These are phyloP conservation scores for Sporothrix protearum DNA, from an alignment of 2,329 filamentous ascomycete species.

Conservation along the genomic window DNA sequence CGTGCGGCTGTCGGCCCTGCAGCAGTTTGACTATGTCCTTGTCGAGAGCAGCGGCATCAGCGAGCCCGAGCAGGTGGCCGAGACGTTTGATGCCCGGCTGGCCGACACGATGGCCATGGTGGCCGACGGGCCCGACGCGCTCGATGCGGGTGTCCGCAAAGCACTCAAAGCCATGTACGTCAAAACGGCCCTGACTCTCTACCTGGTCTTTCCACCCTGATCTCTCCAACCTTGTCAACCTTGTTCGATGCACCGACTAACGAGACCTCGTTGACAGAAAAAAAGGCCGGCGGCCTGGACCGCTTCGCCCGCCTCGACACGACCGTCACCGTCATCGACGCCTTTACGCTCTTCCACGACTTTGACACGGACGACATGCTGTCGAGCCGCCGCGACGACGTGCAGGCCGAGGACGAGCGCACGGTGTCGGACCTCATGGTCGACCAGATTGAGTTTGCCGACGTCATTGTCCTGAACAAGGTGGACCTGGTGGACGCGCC, in stretches of 20 bases:
- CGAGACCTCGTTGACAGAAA: too few species aligned
- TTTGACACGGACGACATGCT: conserved; percentile 68
- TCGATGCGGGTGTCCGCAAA: conserved; percentile 19
- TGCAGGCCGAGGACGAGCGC: conserved; percentile 64
- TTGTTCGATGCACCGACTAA: too few species aligned
- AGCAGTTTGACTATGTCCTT: conserved; percentile 66
- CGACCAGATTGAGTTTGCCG: conserved; percentile 74
- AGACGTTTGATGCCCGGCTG: conserved; percentile 63
- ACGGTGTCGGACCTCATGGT: conserved; percentile 74
- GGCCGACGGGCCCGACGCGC: conserved; percentile 33
- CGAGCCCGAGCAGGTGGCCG: conserved; percentile 69
- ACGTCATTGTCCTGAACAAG: conserved; percentile 70
- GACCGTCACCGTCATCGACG: conserved; percentile 68
- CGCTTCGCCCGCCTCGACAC: conserved; percentile 66
- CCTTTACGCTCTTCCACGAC: conserved; percentile 68
- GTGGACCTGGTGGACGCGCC: conserved; percentile 52
- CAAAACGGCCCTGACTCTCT: too few species aligned
- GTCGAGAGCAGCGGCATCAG: conserved; percentile 71
- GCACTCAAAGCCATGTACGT: conserved; percentile 38
- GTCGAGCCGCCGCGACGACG: conserved; percentile 59
- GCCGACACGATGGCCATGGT: conserved; percentile 45
- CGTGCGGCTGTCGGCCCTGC: conserved; percentile 58
- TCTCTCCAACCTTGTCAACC: too few species aligned
- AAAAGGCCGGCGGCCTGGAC: conserved; percentile 58
- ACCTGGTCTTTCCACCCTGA: too few species aligned